These are phyloP conservation scores for Medicago truncatula DNA, from an alignment of 306 rosid genomes.

Conservation along the genomic window MtrunA17r5.0-ANR NC_053049.1:36298501-36299000, in stretches of 20 bases:
- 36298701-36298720: constrained; percentile 32
- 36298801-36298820: constrained; percentile 12
- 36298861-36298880: constrained; percentile 3
- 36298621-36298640: background rate
- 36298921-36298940: constrained; percentile 37
- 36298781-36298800: constrained; percentile 10
- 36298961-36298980: background rate
- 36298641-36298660: background rate
- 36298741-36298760: constrained; percentile 8
- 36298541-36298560: background rate
- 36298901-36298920: constrained; percentile 42
- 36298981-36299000: background rate
- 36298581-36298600: too few species aligned
- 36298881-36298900: constrained; percentile 21
- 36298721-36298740: constrained; percentile 26
- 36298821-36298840: constrained; percentile 19
- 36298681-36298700: constrained; percentile 29
- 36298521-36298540: background rate
- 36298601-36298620: too few species aligned
- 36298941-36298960: constrained; percentile 14
- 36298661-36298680: background rate
- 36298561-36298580: too few species aligned
- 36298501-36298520: background rate
- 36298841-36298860: constrained; percentile 22
- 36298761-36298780: constrained; percentile 7